A percentile compares a stretch with the other conserved stretches of the same genome.
phyloP scores from a whole-genome alignment of 257 asterid species.

The Galeopsis tetrahit region DNA sequence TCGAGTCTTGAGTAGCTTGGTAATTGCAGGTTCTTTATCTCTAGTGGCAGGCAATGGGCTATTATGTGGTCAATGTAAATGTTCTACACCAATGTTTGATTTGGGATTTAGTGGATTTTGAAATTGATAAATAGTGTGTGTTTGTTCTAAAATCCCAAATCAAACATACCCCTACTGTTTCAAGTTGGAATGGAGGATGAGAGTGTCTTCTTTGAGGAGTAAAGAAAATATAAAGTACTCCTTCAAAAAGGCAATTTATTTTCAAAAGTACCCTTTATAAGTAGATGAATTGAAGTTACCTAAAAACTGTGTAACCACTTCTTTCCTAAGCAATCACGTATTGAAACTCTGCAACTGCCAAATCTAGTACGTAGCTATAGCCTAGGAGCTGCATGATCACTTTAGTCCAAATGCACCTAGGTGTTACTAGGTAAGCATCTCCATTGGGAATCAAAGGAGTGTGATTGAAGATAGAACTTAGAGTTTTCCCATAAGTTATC shows the following conservation, averaged over 20 bases:
- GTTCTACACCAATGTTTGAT: not conserved
- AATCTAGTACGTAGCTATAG: not conserved
- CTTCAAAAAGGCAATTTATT: not conserved
- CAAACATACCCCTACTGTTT: too few species aligned
- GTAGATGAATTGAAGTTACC: conserved; percentile 2
- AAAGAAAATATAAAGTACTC: not conserved
- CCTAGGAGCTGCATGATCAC: not conserved
- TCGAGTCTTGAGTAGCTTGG: not conserved
- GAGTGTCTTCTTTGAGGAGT: not conserved
- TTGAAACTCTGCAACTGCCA: not conserved
- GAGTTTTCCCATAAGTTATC: too few species aligned
- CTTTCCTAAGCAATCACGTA: not conserved
- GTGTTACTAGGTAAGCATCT: not conserved
- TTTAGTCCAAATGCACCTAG: not conserved
- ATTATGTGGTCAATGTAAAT: not conserved
- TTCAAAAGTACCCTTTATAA: not conserved
- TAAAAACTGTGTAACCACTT: not conserved
- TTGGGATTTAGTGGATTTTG: too few species aligned
- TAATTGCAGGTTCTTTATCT: not conserved
- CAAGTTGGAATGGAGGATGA: not conserved
- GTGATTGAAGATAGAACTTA: not conserved
- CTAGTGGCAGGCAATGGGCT: not conserved
- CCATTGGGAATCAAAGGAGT: not conserved
- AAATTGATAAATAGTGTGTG: too few species aligned
- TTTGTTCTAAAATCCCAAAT: too few species aligned